These are phyloP conservation scores for Debaryomyces hansenii DNA, from an alignment of 805 yeast species.

Conservation along the genomic window DNA sequence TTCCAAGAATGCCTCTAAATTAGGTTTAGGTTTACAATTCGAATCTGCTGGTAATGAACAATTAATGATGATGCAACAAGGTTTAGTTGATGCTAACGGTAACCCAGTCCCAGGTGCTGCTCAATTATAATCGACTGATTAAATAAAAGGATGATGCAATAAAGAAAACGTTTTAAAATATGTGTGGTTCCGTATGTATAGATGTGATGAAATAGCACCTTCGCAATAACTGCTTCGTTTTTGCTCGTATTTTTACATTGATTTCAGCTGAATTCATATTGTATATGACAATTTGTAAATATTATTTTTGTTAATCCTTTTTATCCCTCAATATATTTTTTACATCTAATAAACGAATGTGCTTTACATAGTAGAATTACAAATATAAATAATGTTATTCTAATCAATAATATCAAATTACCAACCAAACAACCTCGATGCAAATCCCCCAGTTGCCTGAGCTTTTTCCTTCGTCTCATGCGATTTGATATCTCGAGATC, in stretches of 20 bases:
- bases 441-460: slow-evolving; percentile 12
- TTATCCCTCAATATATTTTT: neutral
- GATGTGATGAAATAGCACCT: neutral
- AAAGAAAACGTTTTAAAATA: neutral
- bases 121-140: slow-evolving; percentile 34
- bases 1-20: slow-evolving; percentile 61
- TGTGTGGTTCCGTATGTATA: slow-evolving; percentile 1
- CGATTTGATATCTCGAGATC: neutral
- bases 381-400: neutral
- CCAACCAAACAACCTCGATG: slow-evolving; percentile 42
- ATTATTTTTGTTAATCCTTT: slow-evolving; percentile 2
- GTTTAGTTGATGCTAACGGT: slow-evolving; percentile 78
- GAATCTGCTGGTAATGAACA: slow-evolving; percentile 95
- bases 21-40: slow-evolving; percentile 93
- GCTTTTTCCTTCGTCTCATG: slow-evolving; percentile 1
- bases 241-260: neutral
- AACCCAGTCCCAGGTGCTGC: slow-evolving; percentile 84
- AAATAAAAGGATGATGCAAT: slow-evolving; percentile 5
- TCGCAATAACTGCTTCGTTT: neutral
- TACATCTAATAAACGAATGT: neutral
- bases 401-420: slow-evolving; percentile 7
- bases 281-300: slow-evolving; percentile 7
- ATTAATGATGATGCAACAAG: slow-evolving; percentile 87
- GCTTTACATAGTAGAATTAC: neutral
- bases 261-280: neutral